Evolutionary conservation across 768 basidiomycete genomes (phyloP).

Genomic region (Trametes cinnabarina): DNA sequence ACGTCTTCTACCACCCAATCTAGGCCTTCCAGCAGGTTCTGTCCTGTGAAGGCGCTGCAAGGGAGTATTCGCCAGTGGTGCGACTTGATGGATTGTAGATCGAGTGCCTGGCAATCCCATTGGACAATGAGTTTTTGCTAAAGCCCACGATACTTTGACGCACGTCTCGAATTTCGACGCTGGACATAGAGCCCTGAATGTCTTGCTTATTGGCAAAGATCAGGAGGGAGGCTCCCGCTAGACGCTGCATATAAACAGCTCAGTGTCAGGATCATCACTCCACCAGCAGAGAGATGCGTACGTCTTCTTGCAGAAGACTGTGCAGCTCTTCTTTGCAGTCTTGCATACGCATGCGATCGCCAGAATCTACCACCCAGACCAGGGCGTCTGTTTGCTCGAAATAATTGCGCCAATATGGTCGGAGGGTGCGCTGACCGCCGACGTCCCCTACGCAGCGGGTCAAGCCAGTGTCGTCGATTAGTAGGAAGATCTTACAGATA

Average conservation of each 20-base stretch:
- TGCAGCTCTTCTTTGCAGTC: slow-evolving; percentile 90
- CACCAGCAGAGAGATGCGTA: slow-evolving; percentile 39
- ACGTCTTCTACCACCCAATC: slow-evolving; percentile 93
- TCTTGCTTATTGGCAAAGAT: slow-evolving; percentile 99
- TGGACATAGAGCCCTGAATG: slow-evolving; percentile 80
- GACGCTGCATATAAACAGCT: slow-evolving; percentile 50
- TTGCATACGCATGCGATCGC: slow-evolving; percentile 83
- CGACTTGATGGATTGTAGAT: slow-evolving; percentile 76
- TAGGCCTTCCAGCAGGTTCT: slow-evolving; percentile 79
- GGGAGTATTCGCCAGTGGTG: slow-evolving; percentile 89
- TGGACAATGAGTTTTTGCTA: background rate
- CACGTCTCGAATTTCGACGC: slow-evolving; percentile 80
- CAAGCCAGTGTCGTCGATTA: too few species aligned
- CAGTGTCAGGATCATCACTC: background rate
- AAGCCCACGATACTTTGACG: slow-evolving; percentile 28
- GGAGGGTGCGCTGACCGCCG: slow-evolving; percentile 91
- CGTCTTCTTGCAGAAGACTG: slow-evolving; percentile 87
- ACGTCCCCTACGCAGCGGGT: slow-evolving; percentile 98
- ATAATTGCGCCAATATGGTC: slow-evolving; percentile 99
- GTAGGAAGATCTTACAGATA: slow-evolving; percentile 76
- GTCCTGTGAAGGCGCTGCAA: slow-evolving; percentile 90
- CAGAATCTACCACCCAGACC: slow-evolving; percentile 98
- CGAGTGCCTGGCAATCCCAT: slow-evolving; percentile 57
- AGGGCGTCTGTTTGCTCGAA: slow-evolving; percentile 98
- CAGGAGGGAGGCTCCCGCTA: slow-evolving; percentile 93